Percentiles rank a stretch among this genome's conserved stretches.
Evolutionary conservation across 2,329 filamentous ascomycete genomes (phyloP).

Genomic region (Teratosphaeria pseudoeucalypti): DNA sequence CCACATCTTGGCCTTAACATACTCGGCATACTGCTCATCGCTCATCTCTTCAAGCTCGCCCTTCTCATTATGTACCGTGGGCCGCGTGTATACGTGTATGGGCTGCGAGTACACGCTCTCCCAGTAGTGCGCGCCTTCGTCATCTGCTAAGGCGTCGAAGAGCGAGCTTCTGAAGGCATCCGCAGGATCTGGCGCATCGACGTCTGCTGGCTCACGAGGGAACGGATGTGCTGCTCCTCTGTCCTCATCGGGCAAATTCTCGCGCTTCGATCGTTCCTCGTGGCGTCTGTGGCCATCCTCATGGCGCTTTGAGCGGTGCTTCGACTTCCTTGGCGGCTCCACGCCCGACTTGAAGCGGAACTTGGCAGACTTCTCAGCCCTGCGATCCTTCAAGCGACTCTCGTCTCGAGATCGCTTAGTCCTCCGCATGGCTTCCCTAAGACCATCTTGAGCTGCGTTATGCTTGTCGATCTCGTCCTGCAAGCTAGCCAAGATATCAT

Average conservation of each 20-base stretch:
- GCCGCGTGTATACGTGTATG: constrained; percentile 72
- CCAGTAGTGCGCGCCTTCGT: constrained; percentile 91
- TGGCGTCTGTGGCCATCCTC: constrained; percentile 3
- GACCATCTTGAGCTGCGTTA: constrained; percentile 12
- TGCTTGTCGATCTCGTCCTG: constrained; percentile 25
- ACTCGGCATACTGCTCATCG: constrained; percentile 82
- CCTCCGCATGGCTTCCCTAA: constrained; percentile 6
- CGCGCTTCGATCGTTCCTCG: constrained; percentile 7
- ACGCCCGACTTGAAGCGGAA: constrained; percentile 24
- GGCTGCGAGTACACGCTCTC: constrained; percentile 93
- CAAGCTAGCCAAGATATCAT: constrained; percentile 20
- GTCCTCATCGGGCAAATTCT: neutral
- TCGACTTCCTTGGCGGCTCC: constrained; percentile 13
- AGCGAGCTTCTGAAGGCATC: constrained; percentile 86
- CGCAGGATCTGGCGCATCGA: constrained; percentile 27
- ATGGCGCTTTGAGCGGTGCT: constrained; percentile 12
- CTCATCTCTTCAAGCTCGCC: constrained; percentile 70
- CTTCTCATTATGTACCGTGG: constrained; percentile 41
- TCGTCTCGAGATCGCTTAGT: constrained; percentile 3
- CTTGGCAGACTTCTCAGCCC: constrained; percentile 6
- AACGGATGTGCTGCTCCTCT: constrained; percentile 21
- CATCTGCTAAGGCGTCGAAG: constrained; percentile 93
- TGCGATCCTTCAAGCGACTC: neutral
- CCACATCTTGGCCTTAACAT: constrained; percentile 87
- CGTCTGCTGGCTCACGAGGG: constrained; percentile 20